A percentile compares a stretch with the other conserved stretches of the same genome.
Evolutionary conservation across 2,329 filamentous ascomycete species (phyloP).

Genomic region (Alternaria infectoria): DNA sequence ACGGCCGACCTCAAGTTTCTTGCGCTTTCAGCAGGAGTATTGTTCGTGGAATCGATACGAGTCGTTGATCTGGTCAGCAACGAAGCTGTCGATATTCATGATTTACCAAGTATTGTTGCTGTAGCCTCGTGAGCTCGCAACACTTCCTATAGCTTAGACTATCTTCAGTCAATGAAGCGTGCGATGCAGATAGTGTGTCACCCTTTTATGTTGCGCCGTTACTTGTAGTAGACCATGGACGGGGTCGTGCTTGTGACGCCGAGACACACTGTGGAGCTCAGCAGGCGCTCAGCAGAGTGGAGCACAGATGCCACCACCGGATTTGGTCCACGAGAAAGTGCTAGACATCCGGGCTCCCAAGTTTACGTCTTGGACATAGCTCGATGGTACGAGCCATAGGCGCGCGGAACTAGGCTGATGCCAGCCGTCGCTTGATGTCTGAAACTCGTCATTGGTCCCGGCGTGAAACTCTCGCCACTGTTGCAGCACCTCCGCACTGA

Average conservation of each 20-base stretch:
- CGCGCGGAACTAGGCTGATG: constrained; percentile 5
- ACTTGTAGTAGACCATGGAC: background rate
- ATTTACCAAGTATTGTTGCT: constrained; percentile 71
- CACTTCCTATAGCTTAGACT: background rate
- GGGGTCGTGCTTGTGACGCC: background rate
- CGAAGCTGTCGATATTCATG: constrained; percentile 77
- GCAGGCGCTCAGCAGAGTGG: background rate
- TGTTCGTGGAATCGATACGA: constrained; percentile 73
- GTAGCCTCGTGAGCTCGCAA: constrained; percentile 20
- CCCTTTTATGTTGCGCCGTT: background rate
- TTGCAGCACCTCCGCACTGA: constrained; percentile 15
- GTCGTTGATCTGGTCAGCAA: constrained; percentile 76
- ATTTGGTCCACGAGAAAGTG: background rate
- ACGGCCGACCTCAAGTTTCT: constrained; percentile 76
- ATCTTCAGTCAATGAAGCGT: background rate
- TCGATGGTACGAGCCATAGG: background rate
- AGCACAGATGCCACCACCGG: background rate
- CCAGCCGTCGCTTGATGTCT: constrained; percentile 11
- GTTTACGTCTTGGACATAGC: background rate
- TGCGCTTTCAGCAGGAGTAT: constrained; percentile 68
- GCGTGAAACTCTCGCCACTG: constrained; percentile 24
- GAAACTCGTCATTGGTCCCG: constrained; percentile 24
- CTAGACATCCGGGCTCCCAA: background rate
- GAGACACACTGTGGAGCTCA: background rate
- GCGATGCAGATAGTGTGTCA: background rate